Evolutionary conservation across 2,329 filamentous ascomycete genomes (phyloP).

Genomic region (Stagonosporopsis chrysanthemi): DNA sequence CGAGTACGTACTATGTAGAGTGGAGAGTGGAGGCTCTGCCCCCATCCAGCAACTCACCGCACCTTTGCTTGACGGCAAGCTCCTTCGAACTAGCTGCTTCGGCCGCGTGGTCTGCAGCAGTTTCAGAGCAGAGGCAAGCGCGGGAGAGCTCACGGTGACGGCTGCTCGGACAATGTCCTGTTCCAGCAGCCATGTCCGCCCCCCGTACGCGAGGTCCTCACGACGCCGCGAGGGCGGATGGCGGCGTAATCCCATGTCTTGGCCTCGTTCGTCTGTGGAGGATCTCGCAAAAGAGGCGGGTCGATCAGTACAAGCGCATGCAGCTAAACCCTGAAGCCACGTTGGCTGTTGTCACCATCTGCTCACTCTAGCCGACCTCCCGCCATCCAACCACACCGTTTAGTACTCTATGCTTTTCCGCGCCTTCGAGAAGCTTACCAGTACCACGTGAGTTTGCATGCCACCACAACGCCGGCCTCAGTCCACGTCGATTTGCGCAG

Average conservation of each 20-base stretch:
- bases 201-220: slow-evolving; percentile 38
- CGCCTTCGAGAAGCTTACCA: slow-evolving; percentile 36
- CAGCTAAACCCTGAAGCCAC: slow-evolving; percentile 51
- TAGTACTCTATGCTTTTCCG: slow-evolving; percentile 6
- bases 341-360: slow-evolving; percentile 45
- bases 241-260: slow-evolving; percentile 41
- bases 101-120: slow-evolving; percentile 37
- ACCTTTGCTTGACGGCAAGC: slow-evolving; percentile 28
- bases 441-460: slow-evolving; percentile 29
- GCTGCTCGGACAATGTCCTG: slow-evolving; percentile 37
- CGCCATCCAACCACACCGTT: slow-evolving; percentile 26
- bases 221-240: slow-evolving; percentile 45
- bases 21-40: slow-evolving; percentile 12
- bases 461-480: slow-evolving; percentile 21
- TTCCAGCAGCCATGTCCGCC: slow-evolving; percentile 43
- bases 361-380: slow-evolving; percentile 32
- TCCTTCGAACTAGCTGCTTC: slow-evolving; percentile 28
- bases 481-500: slow-evolving; percentile 17
- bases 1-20: slow-evolving; percentile 1
- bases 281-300: slow-evolving; percentile 48
- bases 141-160: slow-evolving; percentile 36
- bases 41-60: slow-evolving; percentile 30
- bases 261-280: slow-evolving; percentile 47
- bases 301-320: slow-evolving; percentile 52
- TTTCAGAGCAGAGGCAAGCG: slow-evolving; percentile 47